These are phyloP conservation scores for Candida adriatica DNA, from an alignment of 805 yeast genomes.

Conservation along the genomic window DNA sequence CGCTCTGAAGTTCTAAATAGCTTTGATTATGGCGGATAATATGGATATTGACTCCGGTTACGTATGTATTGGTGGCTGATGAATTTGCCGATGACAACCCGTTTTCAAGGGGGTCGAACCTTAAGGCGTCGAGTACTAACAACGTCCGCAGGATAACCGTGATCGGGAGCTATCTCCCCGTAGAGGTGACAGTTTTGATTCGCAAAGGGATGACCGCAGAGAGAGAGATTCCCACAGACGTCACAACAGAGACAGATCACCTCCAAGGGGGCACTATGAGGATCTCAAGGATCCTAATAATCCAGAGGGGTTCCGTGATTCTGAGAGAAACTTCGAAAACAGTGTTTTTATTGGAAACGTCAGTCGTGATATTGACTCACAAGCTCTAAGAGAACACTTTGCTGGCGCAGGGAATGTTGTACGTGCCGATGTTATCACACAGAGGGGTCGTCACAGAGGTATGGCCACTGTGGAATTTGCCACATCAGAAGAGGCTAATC, in stretches of 20 bases:
- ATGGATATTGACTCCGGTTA: slow-evolving; percentile 47
- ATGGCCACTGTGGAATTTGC: slow-evolving; percentile 88
- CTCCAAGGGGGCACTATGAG: slow-evolving; percentile 25
- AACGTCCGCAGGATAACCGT: slow-evolving; percentile 18
- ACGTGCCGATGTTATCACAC: slow-evolving; percentile 76
- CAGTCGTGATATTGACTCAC: slow-evolving; percentile 56
- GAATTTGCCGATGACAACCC: not conserved
- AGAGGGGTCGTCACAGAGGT: slow-evolving; percentile 77
- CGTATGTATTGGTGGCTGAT: slow-evolving; percentile 3
- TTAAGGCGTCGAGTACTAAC: too few relatives aligned
- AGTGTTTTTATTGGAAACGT: slow-evolving; percentile 70
- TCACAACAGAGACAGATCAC: slow-evolving; percentile 24
- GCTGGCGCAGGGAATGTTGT: slow-evolving; percentile 56
- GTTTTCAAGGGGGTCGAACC: not conserved
- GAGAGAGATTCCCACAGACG: slow-evolving; percentile 6
- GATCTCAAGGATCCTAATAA: slow-evolving; percentile 25
- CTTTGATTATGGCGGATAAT: slow-evolving; percentile 43
- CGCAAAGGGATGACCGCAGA: too few relatives aligned
- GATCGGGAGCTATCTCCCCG: slow-evolving; percentile 25
- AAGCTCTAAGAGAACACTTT: slow-evolving; percentile 54
- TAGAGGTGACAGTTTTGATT: slow-evolving; percentile 15
- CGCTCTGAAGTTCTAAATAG: too few relatives aligned
- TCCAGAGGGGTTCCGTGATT: slow-evolving; percentile 26
- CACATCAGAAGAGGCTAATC: slow-evolving; percentile 53
- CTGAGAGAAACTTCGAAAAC: slow-evolving; percentile 55